Conservation (phyloP, 805 yeast genomes). For the Kluyveromyces aestuarii region DNA sequence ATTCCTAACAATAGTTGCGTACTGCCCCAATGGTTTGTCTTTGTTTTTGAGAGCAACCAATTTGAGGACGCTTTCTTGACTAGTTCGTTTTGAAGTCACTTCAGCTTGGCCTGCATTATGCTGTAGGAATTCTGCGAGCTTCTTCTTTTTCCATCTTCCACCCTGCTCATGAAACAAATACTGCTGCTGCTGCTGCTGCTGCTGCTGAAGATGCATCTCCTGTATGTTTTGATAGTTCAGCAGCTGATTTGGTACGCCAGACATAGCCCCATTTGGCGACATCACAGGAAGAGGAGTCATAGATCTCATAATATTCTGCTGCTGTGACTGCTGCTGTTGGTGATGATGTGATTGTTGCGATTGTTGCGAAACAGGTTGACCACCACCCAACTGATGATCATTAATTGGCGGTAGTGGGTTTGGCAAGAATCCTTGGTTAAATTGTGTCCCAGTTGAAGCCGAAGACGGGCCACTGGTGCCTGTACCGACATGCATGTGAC, state of each 20-base stretch:
- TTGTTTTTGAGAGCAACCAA: constrained; percentile 23
- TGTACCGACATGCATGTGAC: constrained; percentile 6
- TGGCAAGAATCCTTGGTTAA: constrained; percentile 3
- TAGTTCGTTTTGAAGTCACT: constrained; percentile 9
- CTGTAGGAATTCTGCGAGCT: constrained; percentile 30
- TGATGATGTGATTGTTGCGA: background rate
- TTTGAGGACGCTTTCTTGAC: constrained; percentile 26
- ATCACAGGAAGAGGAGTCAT: constrained; percentile 4
- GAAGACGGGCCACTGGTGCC: constrained; percentile 2
- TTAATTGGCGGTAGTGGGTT: constrained; percentile 4
- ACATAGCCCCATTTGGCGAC: constrained; percentile 1
- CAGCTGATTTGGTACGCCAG: constrained; percentile 2
- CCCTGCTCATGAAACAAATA: constrained; percentile 2
- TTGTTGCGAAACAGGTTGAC: background rate
- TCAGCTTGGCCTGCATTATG: constrained; percentile 15
- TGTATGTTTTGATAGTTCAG: constrained; percentile 3
- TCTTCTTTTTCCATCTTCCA: constrained; percentile 29
- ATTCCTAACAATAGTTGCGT: constrained; percentile 37
- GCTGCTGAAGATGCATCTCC: constrained; percentile 7
- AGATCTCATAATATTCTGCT: background rate
- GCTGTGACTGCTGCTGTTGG: background rate
- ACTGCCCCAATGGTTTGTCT: constrained; percentile 33
- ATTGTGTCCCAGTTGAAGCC: constrained; percentile 1
- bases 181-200: constrained; percentile 7
- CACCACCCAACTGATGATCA: constrained; percentile 4